A percentile compares a stretch with the other conserved stretches of the same genome.
Evolutionary conservation across 2,329 filamentous ascomycete genomes (phyloP).

Genomic region (Cladosporium sp.): DNA sequence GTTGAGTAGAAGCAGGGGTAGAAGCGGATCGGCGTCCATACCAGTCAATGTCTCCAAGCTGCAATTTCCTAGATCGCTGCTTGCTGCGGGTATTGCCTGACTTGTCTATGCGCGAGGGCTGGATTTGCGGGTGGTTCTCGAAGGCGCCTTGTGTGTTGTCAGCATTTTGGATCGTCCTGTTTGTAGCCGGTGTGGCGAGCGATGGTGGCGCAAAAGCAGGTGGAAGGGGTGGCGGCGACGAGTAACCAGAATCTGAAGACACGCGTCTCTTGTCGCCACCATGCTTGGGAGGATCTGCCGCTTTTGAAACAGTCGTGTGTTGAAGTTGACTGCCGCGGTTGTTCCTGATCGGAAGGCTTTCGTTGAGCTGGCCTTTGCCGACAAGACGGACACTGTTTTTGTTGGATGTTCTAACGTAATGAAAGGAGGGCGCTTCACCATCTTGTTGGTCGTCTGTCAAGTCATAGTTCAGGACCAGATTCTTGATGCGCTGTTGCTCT

Average conservation of each 20-base stretch:
- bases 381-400: conserved; percentile 50
- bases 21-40: conserved; percentile 47
- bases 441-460: conserved; percentile 76
- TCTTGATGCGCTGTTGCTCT: conserved; percentile 98
- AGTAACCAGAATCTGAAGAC: conserved; percentile 17
- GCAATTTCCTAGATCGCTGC: conserved; percentile 84
- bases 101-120: conserved; percentile 53
- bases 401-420: conserved; percentile 47
- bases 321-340: conserved; percentile 19
- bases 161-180: conserved; percentile 25
- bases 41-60: conserved; percentile 98
- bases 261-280: conserved; percentile 18
- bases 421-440: conserved; percentile 57
- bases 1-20: conserved; percentile 25
- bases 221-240: conserved; percentile 11
- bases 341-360: conserved; percentile 37
- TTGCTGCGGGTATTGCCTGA: conserved; percentile 66
- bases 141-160: conserved; percentile 33
- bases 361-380: conserved; percentile 38
- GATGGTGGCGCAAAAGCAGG: conserved; percentile 4
- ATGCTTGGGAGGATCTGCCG: conserved; percentile 7
- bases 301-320: conserved; percentile 4
- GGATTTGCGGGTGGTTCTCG: conserved; percentile 41
- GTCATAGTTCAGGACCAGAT: conserved; percentile 93
- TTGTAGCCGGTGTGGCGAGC: neutral